Evolutionary conservation across 805 yeast genomes (phyloP).

Genomic region (Yamadazyma laniorum): DNA sequence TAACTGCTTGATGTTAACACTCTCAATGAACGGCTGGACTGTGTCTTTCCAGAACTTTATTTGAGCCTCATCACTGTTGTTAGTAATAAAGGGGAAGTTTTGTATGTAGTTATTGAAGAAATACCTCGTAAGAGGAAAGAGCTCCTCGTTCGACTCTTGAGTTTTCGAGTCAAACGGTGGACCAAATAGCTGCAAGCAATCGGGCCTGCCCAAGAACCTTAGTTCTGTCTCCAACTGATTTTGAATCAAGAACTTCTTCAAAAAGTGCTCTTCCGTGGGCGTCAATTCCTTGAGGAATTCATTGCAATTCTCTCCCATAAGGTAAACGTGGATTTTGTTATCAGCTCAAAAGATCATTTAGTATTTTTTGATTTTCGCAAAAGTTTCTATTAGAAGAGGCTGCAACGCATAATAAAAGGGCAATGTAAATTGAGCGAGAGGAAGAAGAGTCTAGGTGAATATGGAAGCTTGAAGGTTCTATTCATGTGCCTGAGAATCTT

Average conservation of each 20-base stretch:
- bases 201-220: slow-evolving; percentile 52
- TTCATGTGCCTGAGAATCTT: too few relatives aligned
- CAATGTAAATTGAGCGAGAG: too few relatives aligned
- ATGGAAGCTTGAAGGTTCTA: too few relatives aligned
- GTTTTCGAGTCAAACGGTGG: slow-evolving; percentile 58
- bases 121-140: slow-evolving; percentile 67
- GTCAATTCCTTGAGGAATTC: slow-evolving; percentile 27
- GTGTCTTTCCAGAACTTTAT: slow-evolving; percentile 68
- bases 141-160: neutral
- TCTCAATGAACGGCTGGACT: slow-evolving; percentile 79
- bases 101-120: slow-evolving; percentile 61
- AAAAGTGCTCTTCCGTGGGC: slow-evolving; percentile 78
- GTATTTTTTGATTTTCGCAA: too few relatives aligned
- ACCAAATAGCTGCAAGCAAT: slow-evolving; percentile 70
- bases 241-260: slow-evolving; percentile 76
- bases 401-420: too few relatives aligned
- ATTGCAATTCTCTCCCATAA: too few relatives aligned
- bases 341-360: too few relatives aligned
- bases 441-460: too few relatives aligned
- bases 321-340: too few relatives aligned
- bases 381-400: too few relatives aligned
- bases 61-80: slow-evolving; percentile 46
- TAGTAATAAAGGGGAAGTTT: slow-evolving; percentile 73
- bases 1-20: slow-evolving; percentile 68
- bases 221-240: slow-evolving; percentile 64